phyloP scores from a whole-genome alignment of 2,329 filamentous ascomycete genomes.

The Trichophyton schoenleinii region DNA sequence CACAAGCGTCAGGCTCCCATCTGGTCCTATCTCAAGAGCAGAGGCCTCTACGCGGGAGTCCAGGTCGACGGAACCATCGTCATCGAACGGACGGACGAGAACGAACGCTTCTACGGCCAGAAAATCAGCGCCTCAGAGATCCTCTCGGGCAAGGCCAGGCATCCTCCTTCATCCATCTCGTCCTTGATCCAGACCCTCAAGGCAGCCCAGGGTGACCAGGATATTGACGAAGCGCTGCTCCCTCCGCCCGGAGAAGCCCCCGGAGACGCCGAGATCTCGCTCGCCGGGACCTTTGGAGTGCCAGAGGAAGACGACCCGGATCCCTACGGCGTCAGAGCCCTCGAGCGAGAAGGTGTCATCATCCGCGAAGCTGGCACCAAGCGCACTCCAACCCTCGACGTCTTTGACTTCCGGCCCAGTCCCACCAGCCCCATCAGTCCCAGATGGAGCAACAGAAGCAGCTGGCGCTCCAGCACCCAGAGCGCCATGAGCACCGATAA shows the following conservation, averaged over 20 bases:
- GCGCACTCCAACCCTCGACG: constrained; percentile 58
- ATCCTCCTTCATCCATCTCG: constrained; percentile 44
- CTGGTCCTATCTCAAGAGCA: constrained; percentile 79
- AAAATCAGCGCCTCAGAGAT: constrained; percentile 51
- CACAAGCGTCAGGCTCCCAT: constrained; percentile 58
- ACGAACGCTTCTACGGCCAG: constrained; percentile 71
- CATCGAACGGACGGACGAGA: constrained; percentile 76
- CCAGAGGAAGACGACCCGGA: constrained; percentile 73
- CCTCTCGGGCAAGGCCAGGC: constrained; percentile 45
- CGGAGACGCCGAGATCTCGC: constrained; percentile 53
- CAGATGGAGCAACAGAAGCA: constrained; percentile 53
- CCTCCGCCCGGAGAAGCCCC: constrained; percentile 58
- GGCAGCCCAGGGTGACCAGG: constrained; percentile 68
- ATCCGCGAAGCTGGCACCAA: constrained; percentile 80
- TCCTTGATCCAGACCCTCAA: constrained; percentile 71
- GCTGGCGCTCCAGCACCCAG: constrained; percentile 57
- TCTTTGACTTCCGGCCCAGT: constrained; percentile 69
- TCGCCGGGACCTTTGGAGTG: constrained; percentile 55
- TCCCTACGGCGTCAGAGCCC: constrained; percentile 75
- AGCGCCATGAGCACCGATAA: constrained; percentile 48
- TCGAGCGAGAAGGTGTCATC: constrained; percentile 82
- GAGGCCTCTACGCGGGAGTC: constrained; percentile 76
- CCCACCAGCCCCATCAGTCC: constrained; percentile 59
- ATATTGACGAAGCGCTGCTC: constrained; percentile 58
- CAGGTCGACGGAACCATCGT: constrained; percentile 79